phyloP scores from a whole-genome alignment of 1,139 yeast genomes.

The Zhuliangozyma parablackwelliae region DNA sequence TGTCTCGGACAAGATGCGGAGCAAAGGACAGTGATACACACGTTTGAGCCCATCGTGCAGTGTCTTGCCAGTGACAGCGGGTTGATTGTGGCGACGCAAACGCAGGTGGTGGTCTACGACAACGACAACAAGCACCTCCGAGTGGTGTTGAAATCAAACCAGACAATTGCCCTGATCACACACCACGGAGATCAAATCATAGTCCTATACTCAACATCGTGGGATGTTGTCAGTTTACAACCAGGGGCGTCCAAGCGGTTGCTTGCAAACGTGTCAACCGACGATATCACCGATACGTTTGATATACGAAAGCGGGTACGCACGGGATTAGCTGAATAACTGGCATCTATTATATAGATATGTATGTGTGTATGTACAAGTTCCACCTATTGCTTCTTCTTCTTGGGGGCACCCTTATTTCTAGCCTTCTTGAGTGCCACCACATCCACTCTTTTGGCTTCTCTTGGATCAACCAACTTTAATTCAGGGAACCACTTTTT shows the following conservation, averaged over 20 bases:
- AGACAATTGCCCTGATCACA: constrained; percentile 1
- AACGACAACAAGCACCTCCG: background rate
- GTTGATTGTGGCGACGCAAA: constrained; percentile 2
- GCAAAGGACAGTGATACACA: constrained; percentile 1
- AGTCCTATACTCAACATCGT: background rate
- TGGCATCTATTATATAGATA: background rate
- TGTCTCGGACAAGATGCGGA: background rate
- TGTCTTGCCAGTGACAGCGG: background rate
- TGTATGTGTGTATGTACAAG: constrained; percentile 5
- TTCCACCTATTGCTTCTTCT: constrained; percentile 33
- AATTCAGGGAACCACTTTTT: constrained; percentile 55
- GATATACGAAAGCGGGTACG: constrained; percentile 15
- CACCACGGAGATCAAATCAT: background rate
- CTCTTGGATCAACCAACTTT: constrained; percentile 67
- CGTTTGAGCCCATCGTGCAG: background rate
- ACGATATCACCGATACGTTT: constrained; percentile 32
- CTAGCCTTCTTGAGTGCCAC: constrained; percentile 72
- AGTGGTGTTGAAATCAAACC: constrained; percentile 1
- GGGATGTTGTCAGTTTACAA: background rate
- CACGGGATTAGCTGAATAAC: constrained; percentile 4
- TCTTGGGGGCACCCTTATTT: constrained; percentile 91
- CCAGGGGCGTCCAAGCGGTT: constrained; percentile 2
- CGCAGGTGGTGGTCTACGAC: constrained; percentile 1
- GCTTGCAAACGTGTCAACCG: constrained; percentile 9
- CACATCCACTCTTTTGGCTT: constrained; percentile 63